Evolutionary conservation across 345 rosid species (phyloP).

Genomic region (Linum trigynum): DNA sequence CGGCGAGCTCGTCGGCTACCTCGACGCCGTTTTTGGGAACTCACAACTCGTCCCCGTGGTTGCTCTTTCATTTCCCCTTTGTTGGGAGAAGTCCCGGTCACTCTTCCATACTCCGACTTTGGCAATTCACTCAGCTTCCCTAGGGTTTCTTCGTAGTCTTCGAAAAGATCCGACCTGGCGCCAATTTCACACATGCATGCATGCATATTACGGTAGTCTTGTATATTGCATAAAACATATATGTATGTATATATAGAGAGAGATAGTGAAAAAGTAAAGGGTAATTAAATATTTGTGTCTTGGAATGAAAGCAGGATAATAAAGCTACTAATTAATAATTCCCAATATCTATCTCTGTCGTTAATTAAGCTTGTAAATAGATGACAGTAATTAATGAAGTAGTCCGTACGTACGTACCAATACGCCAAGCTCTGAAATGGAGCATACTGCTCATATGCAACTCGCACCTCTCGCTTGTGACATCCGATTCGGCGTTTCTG

Average conservation of each 20-base stretch:
- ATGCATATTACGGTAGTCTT: background rate
- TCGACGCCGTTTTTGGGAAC: no score
- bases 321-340: background rate
- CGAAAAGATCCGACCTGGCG: conserved; percentile 23
- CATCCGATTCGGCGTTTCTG: conserved; percentile 22
- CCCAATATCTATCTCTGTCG: background rate
- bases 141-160: conserved; percentile 17
- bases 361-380: no score
- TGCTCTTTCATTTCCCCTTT: no score
- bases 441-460: conserved; percentile 22
- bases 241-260: no score
- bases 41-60: no score
- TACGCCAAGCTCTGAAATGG: conserved; percentile 25
- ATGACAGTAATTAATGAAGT: no score
- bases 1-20: no score
- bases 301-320: background rate
- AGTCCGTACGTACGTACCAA: conserved; percentile 14
- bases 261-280: background rate
- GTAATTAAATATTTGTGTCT: no score
- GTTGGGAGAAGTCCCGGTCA: background rate
- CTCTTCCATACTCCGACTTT: conserved; percentile 5
- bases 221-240: no score
- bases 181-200: background rate
- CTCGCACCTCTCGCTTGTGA: conserved; percentile 16
- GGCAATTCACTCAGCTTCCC: conserved; percentile 32